Percentiles rank a stretch among this genome's conserved stretches.
Conservation (phyloP, 768 basidiomycete species). For the Tricholoma flavovirens region DNA sequence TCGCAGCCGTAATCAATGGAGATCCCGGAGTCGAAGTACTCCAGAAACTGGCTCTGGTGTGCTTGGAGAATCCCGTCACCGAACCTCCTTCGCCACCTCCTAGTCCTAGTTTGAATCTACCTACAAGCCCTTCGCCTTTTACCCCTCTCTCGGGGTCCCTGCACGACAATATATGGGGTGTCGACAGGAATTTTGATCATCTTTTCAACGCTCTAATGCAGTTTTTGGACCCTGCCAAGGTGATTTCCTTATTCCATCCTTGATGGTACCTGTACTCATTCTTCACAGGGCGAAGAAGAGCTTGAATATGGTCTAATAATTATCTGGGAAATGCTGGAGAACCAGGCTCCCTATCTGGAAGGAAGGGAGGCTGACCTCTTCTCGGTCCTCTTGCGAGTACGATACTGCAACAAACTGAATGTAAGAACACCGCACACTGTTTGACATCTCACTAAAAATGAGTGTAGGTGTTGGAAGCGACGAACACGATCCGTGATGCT, state of each 20-base stretch:
- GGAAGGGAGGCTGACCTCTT: constrained; percentile 78
- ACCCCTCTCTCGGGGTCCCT: constrained; percentile 32
- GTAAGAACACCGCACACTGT: constrained; percentile 36
- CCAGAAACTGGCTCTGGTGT: constrained; percentile 61
- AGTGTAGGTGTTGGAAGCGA: constrained; percentile 72
- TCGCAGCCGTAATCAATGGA: constrained; percentile 48
- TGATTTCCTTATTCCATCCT: constrained; percentile 26
- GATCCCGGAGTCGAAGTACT: constrained; percentile 48
- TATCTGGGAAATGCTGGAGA: constrained; percentile 78
- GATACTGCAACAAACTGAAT: constrained; percentile 66
- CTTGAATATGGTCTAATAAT: constrained; percentile 78
- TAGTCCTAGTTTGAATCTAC: constrained; percentile 45
- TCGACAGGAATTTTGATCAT: constrained; percentile 62
- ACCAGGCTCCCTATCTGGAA: constrained; percentile 68
- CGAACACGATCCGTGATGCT: constrained; percentile 73
- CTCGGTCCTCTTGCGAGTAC: constrained; percentile 59
- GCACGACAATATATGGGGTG: constrained; percentile 64
- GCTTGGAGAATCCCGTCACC: constrained; percentile 50
- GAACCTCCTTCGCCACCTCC: constrained; percentile 52
- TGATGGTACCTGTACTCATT: constrained; percentile 3
- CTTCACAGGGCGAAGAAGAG: constrained; percentile 49
- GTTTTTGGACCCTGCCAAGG: constrained; percentile 60
- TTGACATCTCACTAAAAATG: background rate
- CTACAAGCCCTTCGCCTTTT: constrained; percentile 56
- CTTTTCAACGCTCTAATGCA: constrained; percentile 61